These are phyloP conservation scores for Tulasnella sp. DNA, from an alignment of 768 basidiomycete species.

Conservation along the genomic window DNA sequence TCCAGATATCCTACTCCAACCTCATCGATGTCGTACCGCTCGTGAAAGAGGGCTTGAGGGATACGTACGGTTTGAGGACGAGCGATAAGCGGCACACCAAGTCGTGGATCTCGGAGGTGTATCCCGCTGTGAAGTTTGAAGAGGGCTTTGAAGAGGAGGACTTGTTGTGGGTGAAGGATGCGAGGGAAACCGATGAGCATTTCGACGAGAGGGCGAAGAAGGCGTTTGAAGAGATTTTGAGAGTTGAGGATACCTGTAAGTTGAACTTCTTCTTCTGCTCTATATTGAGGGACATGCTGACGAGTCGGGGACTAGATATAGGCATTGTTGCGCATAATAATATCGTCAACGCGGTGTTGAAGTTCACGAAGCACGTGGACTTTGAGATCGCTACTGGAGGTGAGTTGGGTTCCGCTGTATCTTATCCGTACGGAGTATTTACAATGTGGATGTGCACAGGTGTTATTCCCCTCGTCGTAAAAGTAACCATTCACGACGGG, in stretches of 20 bases:
- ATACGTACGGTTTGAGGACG: slow-evolving; percentile 54
- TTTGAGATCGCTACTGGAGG: slow-evolving; percentile 54
- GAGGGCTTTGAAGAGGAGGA: slow-evolving; percentile 50
- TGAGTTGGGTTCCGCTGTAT: slow-evolving; percentile 22
- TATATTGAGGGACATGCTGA: not conserved
- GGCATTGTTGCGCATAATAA: slow-evolving; percentile 56
- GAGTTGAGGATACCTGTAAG: slow-evolving; percentile 16
- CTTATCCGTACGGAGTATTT: not conserved
- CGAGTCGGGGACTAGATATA: slow-evolving; percentile 35
- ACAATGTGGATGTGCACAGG: not conserved
- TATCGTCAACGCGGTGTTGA: slow-evolving; percentile 45
- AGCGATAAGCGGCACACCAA: slow-evolving; percentile 50
- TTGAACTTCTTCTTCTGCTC: not conserved
- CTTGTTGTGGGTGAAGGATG: slow-evolving; percentile 41
- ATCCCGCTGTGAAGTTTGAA: slow-evolving; percentile 45
- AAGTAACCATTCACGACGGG: too few relatives aligned
- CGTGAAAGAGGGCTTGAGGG: slow-evolving; percentile 54
- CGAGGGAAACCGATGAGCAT: slow-evolving; percentile 41
- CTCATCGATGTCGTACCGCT: slow-evolving; percentile 24
- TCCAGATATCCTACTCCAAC: slow-evolving; percentile 39
- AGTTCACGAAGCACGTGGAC: slow-evolving; percentile 32
- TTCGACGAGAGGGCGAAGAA: slow-evolving; percentile 36
- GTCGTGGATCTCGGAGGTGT: slow-evolving; percentile 37
- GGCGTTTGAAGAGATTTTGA: slow-evolving; percentile 42
- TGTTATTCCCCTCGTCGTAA: slow-evolving; percentile 2